Evolutionary conservation across 495 filamentous ascomycete genomes (phyloP), one percentile per base, ranked within the genome.

Genomic region (Glutinoglossum americanum): DNA sequence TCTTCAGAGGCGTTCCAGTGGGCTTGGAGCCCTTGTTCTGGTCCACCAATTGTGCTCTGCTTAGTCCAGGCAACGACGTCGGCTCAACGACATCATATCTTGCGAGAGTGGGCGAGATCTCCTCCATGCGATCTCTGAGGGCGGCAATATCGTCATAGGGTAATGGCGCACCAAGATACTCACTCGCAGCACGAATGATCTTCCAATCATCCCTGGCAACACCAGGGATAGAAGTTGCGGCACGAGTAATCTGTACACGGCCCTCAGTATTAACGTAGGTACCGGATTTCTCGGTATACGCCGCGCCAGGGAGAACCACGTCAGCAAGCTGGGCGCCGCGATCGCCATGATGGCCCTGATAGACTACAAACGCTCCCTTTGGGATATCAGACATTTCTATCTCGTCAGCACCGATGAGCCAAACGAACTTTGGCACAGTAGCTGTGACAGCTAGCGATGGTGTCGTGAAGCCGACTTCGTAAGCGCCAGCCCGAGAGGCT

Each of bases 191-290:
- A 57, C 92, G 87, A 62, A 98, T 79, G 63, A 98, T 97, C 76
- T 96, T 97, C 92, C 92, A 98, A 69, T 98, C 92, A 61, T 93
- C 89, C 62, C 92, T 79, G 54, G 89, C 80, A 57, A 88, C 92
- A 57, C 92, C 92, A 51, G 86, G 84, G 57, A 92, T 71, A 41
- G 80, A 82, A 26, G 87, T 89, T 2, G 92, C 92, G 21, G 84
- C 82, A 60, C 92, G 81, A 49, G 85, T 89, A 70, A 97, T 82
- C 72, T 98, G 92, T 15, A 87, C 85, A 60, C 92, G 83, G 45
- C 92, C 92, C 69, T 98, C 92, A 10, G 92, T 97, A 76, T 97
- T 98, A 71, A 98, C 77, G 60, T 90, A 97, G 15, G 92, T 98
- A 30, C 80, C 92, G n/a, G 82, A 77, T 73, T 98, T 98, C 74